phyloP scores from a whole-genome alignment of 2,329 filamentous ascomycete species.

The Cryphonectria nitschkei region DNA sequence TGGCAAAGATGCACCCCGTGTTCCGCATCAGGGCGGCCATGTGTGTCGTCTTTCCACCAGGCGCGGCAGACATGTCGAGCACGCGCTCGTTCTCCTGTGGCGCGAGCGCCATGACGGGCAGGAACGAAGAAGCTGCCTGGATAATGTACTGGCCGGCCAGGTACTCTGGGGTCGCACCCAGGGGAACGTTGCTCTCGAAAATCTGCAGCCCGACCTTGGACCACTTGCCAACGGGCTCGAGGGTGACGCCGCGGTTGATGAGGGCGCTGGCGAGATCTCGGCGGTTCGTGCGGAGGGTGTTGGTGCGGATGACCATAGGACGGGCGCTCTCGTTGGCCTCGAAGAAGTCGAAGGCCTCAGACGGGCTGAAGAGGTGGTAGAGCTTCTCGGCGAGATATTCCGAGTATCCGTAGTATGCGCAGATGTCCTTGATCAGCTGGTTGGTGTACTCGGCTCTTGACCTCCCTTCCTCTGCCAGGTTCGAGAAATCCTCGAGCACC shows the following conservation, averaged over 20 bases:
- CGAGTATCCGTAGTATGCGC: constrained; percentile 95
- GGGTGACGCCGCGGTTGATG: constrained; percentile 93
- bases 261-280: constrained; percentile 87
- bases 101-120: constrained; percentile 95
- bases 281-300: constrained; percentile 80
- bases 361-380: constrained; percentile 86
- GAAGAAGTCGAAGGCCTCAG: constrained; percentile 97
- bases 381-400: constrained; percentile 95
- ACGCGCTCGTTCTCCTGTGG: constrained; percentile 91
- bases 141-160: constrained; percentile 97
- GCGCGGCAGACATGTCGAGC: constrained; percentile 92
- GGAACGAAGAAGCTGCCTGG: constrained; percentile 93
- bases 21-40: constrained; percentile 98
- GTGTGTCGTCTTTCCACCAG: constrained; percentile 95
- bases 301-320: constrained; percentile 94
- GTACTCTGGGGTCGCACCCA: constrained; percentile 96
- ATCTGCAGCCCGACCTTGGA: constrained; percentile 96
- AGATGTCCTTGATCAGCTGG: constrained; percentile 88
- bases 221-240: constrained; percentile 98
- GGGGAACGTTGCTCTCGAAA: constrained; percentile 83
- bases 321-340: constrained; percentile 96
- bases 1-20: constrained; percentile 92
- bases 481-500: constrained; percentile 85
- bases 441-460: constrained; percentile 87
- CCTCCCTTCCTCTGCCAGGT: constrained; percentile 76